Conservation (phyloP, 108 stramenopile genomes). For the Discostella stelligeroides region DNA sequence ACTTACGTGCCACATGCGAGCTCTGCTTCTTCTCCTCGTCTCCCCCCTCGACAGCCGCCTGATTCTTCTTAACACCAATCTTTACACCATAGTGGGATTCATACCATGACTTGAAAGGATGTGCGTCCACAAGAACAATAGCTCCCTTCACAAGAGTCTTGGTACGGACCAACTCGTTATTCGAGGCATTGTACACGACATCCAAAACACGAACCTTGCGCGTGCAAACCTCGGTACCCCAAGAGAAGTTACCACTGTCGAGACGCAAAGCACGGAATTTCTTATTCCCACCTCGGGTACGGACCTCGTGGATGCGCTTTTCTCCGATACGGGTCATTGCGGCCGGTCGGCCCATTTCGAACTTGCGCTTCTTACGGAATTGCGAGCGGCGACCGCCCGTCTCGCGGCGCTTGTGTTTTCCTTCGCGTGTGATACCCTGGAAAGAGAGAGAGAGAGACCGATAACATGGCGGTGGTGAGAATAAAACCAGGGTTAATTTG, state of each 20-base stretch:
- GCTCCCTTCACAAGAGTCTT: constrained; percentile 99
- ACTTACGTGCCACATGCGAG: constrained; percentile 73
- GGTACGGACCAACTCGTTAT: constrained; percentile 99
- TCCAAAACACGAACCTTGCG: constrained; percentile 99
- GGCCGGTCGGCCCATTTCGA: constrained; percentile 96
- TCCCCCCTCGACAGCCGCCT: constrained; percentile 54
- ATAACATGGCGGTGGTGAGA: too few species aligned
- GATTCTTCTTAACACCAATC: constrained; percentile 94
- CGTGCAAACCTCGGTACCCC: constrained; percentile 98
- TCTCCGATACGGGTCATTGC: constrained; percentile 99
- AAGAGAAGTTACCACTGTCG: constrained; percentile 98
- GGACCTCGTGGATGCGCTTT: constrained; percentile 89
- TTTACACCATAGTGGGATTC: constrained; percentile 97
- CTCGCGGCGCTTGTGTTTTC: constrained; percentile 98
- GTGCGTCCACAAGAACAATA: constrained; percentile 97
- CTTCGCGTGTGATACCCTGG: constrained; percentile 98
- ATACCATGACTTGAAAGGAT: constrained; percentile 98
- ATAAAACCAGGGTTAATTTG: too few species aligned
- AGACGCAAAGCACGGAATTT: constrained; percentile 98
- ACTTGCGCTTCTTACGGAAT: constrained; percentile 99
- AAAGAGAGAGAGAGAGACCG: background rate
- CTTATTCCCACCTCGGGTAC: constrained; percentile 95
- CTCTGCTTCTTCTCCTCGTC: constrained; percentile 70
- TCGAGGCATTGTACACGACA: constrained; percentile 99
- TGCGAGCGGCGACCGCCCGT: constrained; percentile 97